These are phyloP conservation scores for Sparassis latifolia DNA, from an alignment of 1,284 basidiomycete genomes.

Conservation along the genomic window DNA sequence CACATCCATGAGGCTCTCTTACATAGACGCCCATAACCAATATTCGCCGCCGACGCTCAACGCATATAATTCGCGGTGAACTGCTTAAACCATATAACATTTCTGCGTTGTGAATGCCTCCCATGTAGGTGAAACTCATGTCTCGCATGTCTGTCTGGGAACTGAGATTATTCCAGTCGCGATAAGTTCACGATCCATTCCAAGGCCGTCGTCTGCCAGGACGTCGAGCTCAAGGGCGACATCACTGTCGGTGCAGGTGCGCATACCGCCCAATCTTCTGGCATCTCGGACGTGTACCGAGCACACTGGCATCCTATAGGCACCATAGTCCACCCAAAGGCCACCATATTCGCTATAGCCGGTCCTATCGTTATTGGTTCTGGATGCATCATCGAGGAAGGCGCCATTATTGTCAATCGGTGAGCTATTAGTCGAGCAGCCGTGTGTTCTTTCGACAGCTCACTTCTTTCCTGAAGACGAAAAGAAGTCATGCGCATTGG, in stretches of 20 bases:
- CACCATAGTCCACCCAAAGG: constrained; percentile 91
- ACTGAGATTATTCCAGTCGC: constrained; percentile 13
- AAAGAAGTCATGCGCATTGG: constrained; percentile 90
- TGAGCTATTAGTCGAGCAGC: constrained; percentile 21
- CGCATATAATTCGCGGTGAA: no score
- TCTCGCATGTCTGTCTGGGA: background rate
- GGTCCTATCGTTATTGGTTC: constrained; percentile 85
- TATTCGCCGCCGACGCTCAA: no score
- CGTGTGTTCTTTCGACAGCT: background rate
- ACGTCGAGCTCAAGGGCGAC: constrained; percentile 85
- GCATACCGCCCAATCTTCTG: background rate
- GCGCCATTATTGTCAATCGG: constrained; percentile 82
- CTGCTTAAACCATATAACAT: no score
- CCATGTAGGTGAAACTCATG: constrained; percentile 10
- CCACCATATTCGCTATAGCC: constrained; percentile 81
- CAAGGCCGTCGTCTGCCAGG: constrained; percentile 77
- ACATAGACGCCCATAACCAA: background rate
- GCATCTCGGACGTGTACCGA: background rate
- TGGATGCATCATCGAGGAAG: constrained; percentile 90
- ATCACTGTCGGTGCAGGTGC: constrained; percentile 82
- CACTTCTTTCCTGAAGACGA: constrained; percentile 33
- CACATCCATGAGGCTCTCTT: background rate
- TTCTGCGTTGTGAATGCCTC: constrained; percentile 10
- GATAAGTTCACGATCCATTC: constrained; percentile 30
- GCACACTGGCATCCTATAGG: constrained; percentile 30